These are phyloP conservation scores for Didymella sp. DNA, from an alignment of 2,329 filamentous ascomycete species.

Conservation along the genomic window DNA sequence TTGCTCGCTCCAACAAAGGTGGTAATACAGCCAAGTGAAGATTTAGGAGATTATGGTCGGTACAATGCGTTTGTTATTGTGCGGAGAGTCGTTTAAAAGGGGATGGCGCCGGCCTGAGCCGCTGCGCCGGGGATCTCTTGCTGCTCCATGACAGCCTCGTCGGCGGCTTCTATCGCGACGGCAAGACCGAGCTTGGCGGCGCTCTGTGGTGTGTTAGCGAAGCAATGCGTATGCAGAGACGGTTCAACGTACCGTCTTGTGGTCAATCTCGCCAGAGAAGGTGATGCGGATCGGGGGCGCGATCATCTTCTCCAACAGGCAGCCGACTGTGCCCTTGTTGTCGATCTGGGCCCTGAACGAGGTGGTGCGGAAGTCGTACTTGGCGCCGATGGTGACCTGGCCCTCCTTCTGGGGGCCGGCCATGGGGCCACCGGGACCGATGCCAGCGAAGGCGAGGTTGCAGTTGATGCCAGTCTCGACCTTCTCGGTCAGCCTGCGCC, in stretches of 20 bases:
- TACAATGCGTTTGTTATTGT: slow-evolving; percentile 30
- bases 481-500: slow-evolving; percentile 89
- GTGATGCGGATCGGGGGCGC: slow-evolving; percentile 91
- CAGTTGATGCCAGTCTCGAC: slow-evolving; percentile 96
- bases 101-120: slow-evolving; percentile 43
- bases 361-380: slow-evolving; percentile 97
- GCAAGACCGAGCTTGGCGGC: slow-evolving; percentile 93
- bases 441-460: slow-evolving; percentile 79
- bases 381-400: slow-evolving; percentile 87
- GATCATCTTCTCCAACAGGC: slow-evolving; percentile 93
- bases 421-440: slow-evolving; percentile 68
- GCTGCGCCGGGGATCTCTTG: slow-evolving; percentile 44
- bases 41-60: slow-evolving; percentile 45
- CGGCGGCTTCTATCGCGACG: slow-evolving; percentile 67
- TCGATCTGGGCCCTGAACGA: slow-evolving; percentile 96
- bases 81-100: slow-evolving; percentile 46
- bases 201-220: slow-evolving; percentile 67
- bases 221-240: not conserved
- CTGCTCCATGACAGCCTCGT: slow-evolving; percentile 52
- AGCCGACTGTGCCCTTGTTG: slow-evolving; percentile 91
- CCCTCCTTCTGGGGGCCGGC: slow-evolving; percentile 81
- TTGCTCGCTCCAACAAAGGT: slow-evolving; percentile 43
- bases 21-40: slow-evolving; percentile 53
- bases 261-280: slow-evolving; percentile 95
- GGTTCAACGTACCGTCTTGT: slow-evolving; percentile 77